Evolutionary conservation across 352 stramenopile species (phyloP), one percentile per base, ranked within the genome.

Genomic region (Globisporangium takayamanum): DNA sequence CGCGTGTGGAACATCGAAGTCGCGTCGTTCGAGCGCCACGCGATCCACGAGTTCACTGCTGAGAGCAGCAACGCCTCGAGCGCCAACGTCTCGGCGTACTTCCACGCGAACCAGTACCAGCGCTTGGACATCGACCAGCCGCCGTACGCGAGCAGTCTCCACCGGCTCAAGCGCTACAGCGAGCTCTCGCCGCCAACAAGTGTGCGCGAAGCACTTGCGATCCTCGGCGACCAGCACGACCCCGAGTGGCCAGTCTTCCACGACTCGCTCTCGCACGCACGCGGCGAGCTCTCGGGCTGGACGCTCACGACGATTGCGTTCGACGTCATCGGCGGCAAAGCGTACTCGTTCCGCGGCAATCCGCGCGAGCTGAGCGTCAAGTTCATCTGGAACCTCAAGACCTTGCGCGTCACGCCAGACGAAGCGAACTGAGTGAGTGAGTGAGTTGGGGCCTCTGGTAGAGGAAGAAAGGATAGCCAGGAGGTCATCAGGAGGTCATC

Each of bases 21-120:
- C 6, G 81, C 81, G 14, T 84, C 81, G 2, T 78, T 84, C 25
- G 70, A 85, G 53, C 81, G 79, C 36, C 59, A 79, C 26, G 62
- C 64, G 5, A 61, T 83, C 20, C 68, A 83, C 48, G 76, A 88
- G 53, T 78, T 68, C 39, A 22, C 64, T 0, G 22, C 46, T 18
- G 53, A 62, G 7, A 11, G 33, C 5, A 8, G 30, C 30, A 12
- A 10, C 33, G 33, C 30, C 49, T 47, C 59, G 18, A 46, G 20
- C n/a, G 54, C 26, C 15, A 53, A 66, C 1, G 67, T 82, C 5
- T 57, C 64, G 1, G 65, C 74, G 8, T 87, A 80, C 56, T 91
- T 87, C 62, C 81, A 89, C 28, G 76, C 78, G 2, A 91, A 91
- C 33, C 81, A 91, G 64, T 91, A 91, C 56, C 79, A 89, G 63